Evolutionary conservation across 2,329 filamentous ascomycete species (phyloP).

Genomic region (Aschersonia sp.): DNA sequence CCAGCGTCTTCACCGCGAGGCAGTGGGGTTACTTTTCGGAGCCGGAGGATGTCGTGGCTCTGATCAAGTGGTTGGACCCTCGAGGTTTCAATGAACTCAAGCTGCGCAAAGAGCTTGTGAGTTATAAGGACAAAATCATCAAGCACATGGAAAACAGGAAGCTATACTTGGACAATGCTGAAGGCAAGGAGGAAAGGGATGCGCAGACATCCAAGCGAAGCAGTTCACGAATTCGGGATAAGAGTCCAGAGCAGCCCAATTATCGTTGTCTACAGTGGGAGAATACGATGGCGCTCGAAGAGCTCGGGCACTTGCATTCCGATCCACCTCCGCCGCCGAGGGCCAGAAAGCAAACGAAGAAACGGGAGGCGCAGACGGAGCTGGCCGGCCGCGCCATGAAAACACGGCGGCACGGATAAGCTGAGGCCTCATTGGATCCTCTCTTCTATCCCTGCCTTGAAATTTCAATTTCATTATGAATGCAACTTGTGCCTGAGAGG

Average conservation of each 20-base stretch:
- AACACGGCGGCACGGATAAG: slow-evolving; percentile 12
- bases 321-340: slow-evolving; percentile 37
- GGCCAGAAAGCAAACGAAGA: slow-evolving; percentile 34
- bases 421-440: not conserved
- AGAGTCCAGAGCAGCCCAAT: slow-evolving; percentile 28
- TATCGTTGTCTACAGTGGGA: slow-evolving; percentile 39
- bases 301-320: slow-evolving; percentile 42
- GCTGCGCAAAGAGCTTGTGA: slow-evolving; percentile 70
- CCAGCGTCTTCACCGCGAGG: slow-evolving; percentile 57
- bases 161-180: slow-evolving; percentile 41
- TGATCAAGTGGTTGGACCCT: slow-evolving; percentile 80
- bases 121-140: slow-evolving; percentile 61
- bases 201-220: slow-evolving; percentile 23
- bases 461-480: not conserved
- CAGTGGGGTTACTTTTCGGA: slow-evolving; percentile 92
- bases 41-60: slow-evolving; percentile 57
- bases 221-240: slow-evolving; percentile 29
- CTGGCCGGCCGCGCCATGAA: slow-evolving; percentile 13
- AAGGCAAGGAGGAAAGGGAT: slow-evolving; percentile 18
- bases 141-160: slow-evolving; percentile 70
- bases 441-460: not conserved
- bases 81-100: slow-evolving; percentile 77
- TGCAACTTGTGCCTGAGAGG: not conserved
- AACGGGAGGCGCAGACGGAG: slow-evolving; percentile 28
- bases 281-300: slow-evolving; percentile 41